Conservation (phyloP, 108 stramenopile genomes). For the Fistulifera pelliculosa region DNA sequence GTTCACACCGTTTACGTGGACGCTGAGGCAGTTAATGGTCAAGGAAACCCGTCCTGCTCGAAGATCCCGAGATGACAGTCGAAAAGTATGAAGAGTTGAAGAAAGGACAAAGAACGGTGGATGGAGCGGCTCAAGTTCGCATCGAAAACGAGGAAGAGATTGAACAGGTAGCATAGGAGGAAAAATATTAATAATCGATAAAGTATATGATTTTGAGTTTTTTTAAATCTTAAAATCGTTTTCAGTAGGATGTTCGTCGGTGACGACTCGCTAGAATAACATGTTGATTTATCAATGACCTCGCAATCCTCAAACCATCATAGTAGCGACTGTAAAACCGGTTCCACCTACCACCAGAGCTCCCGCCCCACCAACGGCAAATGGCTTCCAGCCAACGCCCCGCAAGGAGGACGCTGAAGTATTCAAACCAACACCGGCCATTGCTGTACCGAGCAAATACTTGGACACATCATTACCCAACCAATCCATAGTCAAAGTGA, state of each 20-base stretch:
- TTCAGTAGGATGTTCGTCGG: too few relatives aligned
- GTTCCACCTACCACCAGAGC: conserved; percentile 48
- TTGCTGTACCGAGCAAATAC: conserved; percentile 46
- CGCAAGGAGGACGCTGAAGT: conserved; percentile 24
- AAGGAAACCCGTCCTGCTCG: conserved; percentile 75
- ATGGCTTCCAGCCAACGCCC: conserved; percentile 49
- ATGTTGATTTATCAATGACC: too few relatives aligned
- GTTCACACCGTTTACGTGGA: conserved; percentile 94
- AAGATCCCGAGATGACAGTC: conserved; percentile 64
- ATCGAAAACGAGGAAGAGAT: neutral
- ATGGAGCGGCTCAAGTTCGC: neutral
- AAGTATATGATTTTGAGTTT: too few relatives aligned
- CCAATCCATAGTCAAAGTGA: conserved; percentile 19
- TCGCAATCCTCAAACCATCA: too few relatives aligned
- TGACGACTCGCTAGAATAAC: too few relatives aligned
- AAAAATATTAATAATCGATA: too few relatives aligned
- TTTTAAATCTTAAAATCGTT: too few relatives aligned
- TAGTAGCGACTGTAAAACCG: conserved; percentile 27
- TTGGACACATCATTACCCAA: conserved; percentile 40
- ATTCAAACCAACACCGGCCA: conserved; percentile 54
- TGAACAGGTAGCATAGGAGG: neutral
- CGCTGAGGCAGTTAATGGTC: conserved; percentile 77
- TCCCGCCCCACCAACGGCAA: conserved; percentile 46
- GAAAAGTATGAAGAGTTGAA: conserved; percentile 64
- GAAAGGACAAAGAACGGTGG: conserved; percentile 16